Conservation (phyloP, 306 rosid species). For the Acacia melanoxylon region DNA sequence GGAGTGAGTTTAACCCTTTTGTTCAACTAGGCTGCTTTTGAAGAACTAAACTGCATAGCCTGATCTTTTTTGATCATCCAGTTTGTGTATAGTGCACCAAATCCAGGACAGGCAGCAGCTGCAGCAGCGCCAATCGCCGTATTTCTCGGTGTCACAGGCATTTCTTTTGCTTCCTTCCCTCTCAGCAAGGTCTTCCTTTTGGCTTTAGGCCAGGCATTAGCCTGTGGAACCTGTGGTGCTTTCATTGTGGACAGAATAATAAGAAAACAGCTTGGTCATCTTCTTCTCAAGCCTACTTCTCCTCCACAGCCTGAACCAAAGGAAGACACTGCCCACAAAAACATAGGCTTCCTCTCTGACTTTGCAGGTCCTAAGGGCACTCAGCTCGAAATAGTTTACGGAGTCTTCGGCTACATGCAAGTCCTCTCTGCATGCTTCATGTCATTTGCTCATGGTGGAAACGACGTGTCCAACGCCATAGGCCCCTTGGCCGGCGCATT, state of each 20-base stretch:
- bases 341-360: slow-evolving; percentile 72
- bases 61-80: slow-evolving; percentile 33
- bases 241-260: slow-evolving; percentile 63
- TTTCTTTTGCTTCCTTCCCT: slow-evolving; percentile 80
- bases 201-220: slow-evolving; percentile 68
- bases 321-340: slow-evolving; percentile 46
- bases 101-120: slow-evolving; percentile 98
- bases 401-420: slow-evolving; percentile 96
- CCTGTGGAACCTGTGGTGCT: slow-evolving; percentile 73
- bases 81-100: slow-evolving; percentile 94
- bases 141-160: slow-evolving; percentile 66
- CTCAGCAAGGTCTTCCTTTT: slow-evolving; percentile 62
- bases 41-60: slow-evolving; percentile 19
- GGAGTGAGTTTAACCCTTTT: no score
- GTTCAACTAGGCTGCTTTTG: background rate
- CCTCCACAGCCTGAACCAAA: slow-evolving; percentile 41
- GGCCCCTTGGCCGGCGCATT: slow-evolving; percentile 94
- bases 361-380: slow-evolving; percentile 90
- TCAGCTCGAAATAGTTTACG: slow-evolving; percentile 87
- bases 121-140: slow-evolving; percentile 94
- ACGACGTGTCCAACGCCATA: slow-evolving; percentile 95
- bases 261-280: slow-evolving; percentile 86
- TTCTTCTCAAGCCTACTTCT: slow-evolving; percentile 51
- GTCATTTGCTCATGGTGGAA: slow-evolving; percentile 98
- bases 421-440: slow-evolving; percentile 97